A percentile compares a stretch with the other conserved stretches of the same genome.
phyloP scores from a whole-genome alignment of 306 rosid species.

The Sicyos baderoa region DNA sequence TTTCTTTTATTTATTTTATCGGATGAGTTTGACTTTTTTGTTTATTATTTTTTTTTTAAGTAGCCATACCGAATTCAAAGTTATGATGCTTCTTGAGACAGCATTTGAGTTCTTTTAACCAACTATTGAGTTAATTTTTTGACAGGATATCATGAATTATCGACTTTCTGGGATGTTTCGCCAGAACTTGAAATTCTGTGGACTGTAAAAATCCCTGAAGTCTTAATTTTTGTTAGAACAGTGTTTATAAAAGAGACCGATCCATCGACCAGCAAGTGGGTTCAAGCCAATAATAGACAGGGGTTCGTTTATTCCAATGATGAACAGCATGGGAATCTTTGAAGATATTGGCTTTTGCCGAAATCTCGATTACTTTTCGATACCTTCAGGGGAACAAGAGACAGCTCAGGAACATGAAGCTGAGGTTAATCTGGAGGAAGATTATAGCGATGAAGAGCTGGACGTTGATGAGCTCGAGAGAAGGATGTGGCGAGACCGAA shows the following conservation, averaged over 20 bases:
- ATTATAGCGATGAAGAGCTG: slow-evolving; percentile 45
- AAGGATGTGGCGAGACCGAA: slow-evolving; percentile 51
- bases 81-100: slow-evolving; percentile 13
- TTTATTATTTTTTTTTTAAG: neutral
- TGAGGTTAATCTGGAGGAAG: slow-evolving; percentile 33
- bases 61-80: slow-evolving; percentile 18
- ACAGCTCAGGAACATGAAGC: slow-evolving; percentile 30
- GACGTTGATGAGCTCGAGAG: slow-evolving; percentile 45
- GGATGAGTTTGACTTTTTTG: slow-evolving; percentile 12
- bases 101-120: neutral
- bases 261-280: neutral
- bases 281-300: neutral
- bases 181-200: slow-evolving; percentile 14
- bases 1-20: slow-evolving; percentile 9
- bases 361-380: slow-evolving; percentile 32
- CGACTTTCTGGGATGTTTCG: slow-evolving; percentile 7
- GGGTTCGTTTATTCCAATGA: neutral
- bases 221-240: neutral
- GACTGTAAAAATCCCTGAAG: neutral
- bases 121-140: neutral
- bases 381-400: slow-evolving; percentile 28
- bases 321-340: slow-evolving; percentile 31
- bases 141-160: slow-evolving; percentile 2
- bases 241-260: neutral
- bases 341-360: slow-evolving; percentile 40